These are phyloP conservation scores for Lagerstroemia speciosa DNA, from an alignment of 345 rosid species.

Conservation along the genomic window DNA sequence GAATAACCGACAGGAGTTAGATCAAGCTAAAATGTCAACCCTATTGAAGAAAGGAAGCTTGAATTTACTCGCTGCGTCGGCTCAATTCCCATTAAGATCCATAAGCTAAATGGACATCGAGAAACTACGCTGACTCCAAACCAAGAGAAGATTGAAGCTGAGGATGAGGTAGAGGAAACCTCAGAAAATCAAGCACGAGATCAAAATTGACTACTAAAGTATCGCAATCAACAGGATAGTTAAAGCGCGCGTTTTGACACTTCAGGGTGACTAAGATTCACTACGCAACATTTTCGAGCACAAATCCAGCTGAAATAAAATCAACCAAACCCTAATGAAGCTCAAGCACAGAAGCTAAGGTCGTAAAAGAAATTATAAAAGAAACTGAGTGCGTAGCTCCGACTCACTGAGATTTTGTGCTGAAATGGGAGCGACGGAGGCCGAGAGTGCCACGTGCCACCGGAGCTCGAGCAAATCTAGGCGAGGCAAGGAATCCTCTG, in stretches of 20 bases:
- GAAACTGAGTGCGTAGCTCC: constrained; percentile 10
- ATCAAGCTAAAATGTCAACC: constrained; percentile 1
- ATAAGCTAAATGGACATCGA: background rate
- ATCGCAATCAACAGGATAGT: background rate
- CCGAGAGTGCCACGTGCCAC: constrained; percentile 58
- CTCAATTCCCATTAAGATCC: background rate
- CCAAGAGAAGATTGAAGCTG: constrained; percentile 9
- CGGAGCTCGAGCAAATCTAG: constrained; percentile 50
- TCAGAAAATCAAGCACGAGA: constrained; percentile 8
- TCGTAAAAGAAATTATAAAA: constrained; percentile 9
- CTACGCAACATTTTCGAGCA: background rate
- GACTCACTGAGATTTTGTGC: constrained; percentile 54
- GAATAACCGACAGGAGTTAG: background rate
- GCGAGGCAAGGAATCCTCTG: constrained; percentile 18
- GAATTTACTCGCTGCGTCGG: background rate
- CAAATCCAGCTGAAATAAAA: background rate
- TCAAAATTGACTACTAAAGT: constrained; percentile 4
- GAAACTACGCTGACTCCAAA: constrained; percentile 2
- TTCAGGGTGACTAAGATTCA: background rate
- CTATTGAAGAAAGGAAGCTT: background rate
- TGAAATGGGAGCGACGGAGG: constrained; percentile 33
- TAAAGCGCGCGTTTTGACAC: background rate
- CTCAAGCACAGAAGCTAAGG: constrained; percentile 13
- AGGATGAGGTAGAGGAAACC: constrained; percentile 11
- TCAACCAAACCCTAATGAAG: background rate